Conservation (phyloP, 2,329 filamentous ascomycete genomes). For the Xylaria sp. region DNA sequence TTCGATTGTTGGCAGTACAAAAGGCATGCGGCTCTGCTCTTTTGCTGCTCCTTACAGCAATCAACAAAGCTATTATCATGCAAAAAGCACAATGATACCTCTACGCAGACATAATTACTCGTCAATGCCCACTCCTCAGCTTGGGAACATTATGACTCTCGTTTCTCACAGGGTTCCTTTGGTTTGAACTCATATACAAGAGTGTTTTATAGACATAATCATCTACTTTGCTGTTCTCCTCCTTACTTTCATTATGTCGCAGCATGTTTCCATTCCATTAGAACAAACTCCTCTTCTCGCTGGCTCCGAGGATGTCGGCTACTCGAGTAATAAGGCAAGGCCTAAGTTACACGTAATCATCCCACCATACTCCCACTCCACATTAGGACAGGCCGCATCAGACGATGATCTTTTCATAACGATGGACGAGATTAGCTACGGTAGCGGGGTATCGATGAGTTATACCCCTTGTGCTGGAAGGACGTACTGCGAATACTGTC, state of each 20-base stretch:
- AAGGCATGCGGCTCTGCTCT: neutral
- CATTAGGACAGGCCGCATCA: neutral
- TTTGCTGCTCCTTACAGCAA: neutral
- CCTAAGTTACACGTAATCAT: conserved; percentile 23
- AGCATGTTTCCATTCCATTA: neutral
- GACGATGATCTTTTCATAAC: conserved; percentile 19
- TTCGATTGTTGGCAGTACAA: neutral
- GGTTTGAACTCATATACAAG: neutral
- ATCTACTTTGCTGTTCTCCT: neutral
- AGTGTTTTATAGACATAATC: no score
- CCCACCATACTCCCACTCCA: neutral
- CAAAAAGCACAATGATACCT: no score
- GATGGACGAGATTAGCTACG: conserved; percentile 9
- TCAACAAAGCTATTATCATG: neutral
- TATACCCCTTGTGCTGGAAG: neutral
- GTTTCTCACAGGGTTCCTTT: no score
- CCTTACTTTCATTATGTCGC: neutral
- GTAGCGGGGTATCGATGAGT: neutral
- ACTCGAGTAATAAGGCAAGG: conserved; percentile 27
- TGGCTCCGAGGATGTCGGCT: conserved; percentile 7
- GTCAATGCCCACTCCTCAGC: neutral
- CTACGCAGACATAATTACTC: no score
- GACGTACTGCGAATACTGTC: conserved; percentile 31
- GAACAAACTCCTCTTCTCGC: conserved; percentile 26
- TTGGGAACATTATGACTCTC: no score